phyloP scores from a whole-genome alignment of 257 asterid species.

The Plectranthus barbatus region DNA sequence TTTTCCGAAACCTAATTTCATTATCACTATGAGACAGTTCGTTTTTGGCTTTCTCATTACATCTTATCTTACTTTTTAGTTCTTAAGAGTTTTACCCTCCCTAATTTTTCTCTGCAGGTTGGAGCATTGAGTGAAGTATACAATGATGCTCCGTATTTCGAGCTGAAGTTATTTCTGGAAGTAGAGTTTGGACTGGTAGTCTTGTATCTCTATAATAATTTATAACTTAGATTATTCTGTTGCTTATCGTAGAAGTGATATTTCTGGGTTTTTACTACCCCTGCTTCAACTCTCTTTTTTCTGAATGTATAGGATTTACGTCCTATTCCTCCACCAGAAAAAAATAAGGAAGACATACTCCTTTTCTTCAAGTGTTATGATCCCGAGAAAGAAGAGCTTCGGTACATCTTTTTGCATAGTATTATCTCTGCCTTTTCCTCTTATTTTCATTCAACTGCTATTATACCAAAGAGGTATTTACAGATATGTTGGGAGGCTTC shows the following conservation, averaged over 20 bases:
- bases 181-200: conserved; percentile 65
- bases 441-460: background rate
- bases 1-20: no score
- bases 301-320: no score
- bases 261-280: no score
- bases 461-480: conserved; percentile 3
- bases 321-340: conserved; percentile 69
- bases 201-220: conserved; percentile 13
- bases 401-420: conserved; percentile 41
- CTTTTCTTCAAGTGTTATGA: conserved; percentile 85
- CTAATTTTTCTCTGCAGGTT: no score
- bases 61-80: no score
- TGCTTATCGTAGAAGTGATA: no score
- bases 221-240: no score
- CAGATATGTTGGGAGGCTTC: conserved; percentile 80
- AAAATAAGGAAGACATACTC: conserved; percentile 72
- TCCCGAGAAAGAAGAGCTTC: conserved; percentile 84
- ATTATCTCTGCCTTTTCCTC: no score
- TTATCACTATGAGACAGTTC: no score
- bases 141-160: conserved; percentile 73
- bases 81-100: no score
- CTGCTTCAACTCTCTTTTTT: background rate
- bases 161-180: conserved; percentile 84
- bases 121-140: background rate
- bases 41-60: no score